These are phyloP conservation scores for Teratosphaeria nubilosa DNA, from an alignment of 2,329 filamentous ascomycete species.

Conservation along the genomic window DNA sequence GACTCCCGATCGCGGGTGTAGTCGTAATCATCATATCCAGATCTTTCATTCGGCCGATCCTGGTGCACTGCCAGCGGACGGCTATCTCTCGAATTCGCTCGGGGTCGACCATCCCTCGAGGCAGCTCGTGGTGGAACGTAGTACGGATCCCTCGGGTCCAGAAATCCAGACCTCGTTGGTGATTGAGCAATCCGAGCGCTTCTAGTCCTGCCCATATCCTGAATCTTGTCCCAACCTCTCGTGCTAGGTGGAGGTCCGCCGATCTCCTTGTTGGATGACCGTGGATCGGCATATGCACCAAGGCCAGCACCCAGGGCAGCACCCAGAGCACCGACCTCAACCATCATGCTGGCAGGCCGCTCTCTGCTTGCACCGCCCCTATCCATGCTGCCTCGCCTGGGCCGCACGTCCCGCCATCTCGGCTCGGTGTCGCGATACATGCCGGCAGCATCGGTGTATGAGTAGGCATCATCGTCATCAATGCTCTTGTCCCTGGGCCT, in stretches of 20 bases:
- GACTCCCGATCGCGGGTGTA: conserved; percentile 9
- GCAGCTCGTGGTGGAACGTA: conserved; percentile 23
- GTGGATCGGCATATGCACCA: conserved; percentile 19
- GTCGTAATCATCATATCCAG: conserved; percentile 28
- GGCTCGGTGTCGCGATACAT: conserved; percentile 44
- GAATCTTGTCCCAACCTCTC: conserved; percentile 61
- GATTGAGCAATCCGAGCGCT: conserved; percentile 32
- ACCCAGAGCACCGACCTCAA: not conserved
- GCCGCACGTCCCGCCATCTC: conserved; percentile 29
- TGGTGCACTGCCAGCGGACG: conserved; percentile 38
- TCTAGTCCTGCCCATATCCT: conserved; percentile 36
- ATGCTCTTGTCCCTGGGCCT: conserved; percentile 18
- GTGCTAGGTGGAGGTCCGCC: conserved; percentile 55
- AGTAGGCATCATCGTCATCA: conserved; percentile 36
- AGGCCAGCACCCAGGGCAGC: conserved; percentile 31
- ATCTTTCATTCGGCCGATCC: conserved; percentile 33
- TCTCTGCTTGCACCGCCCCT: conserved; percentile 27
- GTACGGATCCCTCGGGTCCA: conserved; percentile 28
- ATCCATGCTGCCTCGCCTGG: conserved; percentile 37
- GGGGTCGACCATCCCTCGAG: conserved; percentile 26
- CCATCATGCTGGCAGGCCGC: conserved; percentile 31
- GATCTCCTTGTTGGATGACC: conserved; percentile 25
- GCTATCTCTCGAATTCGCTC: conserved; percentile 12
- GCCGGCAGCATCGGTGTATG: conserved; percentile 40
- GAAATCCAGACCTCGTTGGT: conserved; percentile 18